These are phyloP conservation scores for Schizochytrium sp. DNA, from an alignment of 108 stramenopile species.

Conservation along the genomic window DNA sequence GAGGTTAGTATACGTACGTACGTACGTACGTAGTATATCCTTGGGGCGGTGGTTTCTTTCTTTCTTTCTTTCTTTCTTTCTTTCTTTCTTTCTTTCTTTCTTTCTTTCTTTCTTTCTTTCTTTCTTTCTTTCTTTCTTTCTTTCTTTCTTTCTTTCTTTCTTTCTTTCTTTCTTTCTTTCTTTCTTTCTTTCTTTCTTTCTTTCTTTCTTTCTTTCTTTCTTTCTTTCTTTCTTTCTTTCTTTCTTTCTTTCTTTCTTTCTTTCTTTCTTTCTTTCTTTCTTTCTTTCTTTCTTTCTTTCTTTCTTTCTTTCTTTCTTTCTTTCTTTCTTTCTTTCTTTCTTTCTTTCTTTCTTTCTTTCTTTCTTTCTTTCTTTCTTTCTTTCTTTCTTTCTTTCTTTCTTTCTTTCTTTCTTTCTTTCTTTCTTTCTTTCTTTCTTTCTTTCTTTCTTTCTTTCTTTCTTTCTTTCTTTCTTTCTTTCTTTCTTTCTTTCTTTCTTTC, in stretches of 20 bases:
- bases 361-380: neutral
- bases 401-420: neutral
- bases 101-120: neutral
- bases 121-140: neutral
- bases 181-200: neutral
- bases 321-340: neutral
- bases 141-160: neutral
- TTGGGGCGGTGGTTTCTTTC: neutral
- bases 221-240: neutral
- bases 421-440: neutral
- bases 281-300: neutral
- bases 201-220: neutral
- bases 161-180: neutral
- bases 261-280: neutral
- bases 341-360: neutral
- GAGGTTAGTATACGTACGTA: too few species aligned
- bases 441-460: neutral
- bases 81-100: neutral
- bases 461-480: neutral
- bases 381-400: neutral
- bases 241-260: neutral
- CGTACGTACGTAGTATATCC: too few species aligned
- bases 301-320: neutral
- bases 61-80: neutral
- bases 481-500: neutral